Base-by-base conservation (phyloP, 2,329 filamentous ascomycete species). In the Calonectria pauciramosa region DNA sequence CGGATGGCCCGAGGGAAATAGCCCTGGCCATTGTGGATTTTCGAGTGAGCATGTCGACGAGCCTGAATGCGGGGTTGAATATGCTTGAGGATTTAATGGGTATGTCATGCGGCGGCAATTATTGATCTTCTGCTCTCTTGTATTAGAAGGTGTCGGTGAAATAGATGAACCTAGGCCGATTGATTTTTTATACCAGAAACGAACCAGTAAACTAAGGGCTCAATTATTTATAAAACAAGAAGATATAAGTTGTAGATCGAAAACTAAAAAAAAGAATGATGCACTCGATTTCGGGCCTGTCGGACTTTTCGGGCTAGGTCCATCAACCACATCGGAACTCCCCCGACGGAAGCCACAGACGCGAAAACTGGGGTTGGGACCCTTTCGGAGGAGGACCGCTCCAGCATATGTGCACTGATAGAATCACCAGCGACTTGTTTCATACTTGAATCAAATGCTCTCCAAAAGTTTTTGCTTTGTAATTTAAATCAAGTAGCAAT, bases 31-130 rank as follows among this genome's bases (percentile, higher is more conserved):
- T 26, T 71, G 69, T 28, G 69, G 69, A 4, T 66, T 67, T 51
- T 71, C 69, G 9, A 71, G 69, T 11, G 30, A 60, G 18, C 18
- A 59, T 28, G 69, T 71, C 30, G 63, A 67, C 4, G 69, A 71
- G 16, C 69, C 51, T 23, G 20, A 30, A n/a, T 8, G 18, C 10
- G 44, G 54, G 7, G 44, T 49, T 52, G 68, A 70, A 30, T 70
- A 70, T 28, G 44, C 52, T 13, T 65, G 26, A n/a, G 20, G 26
- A 8, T 20, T 16, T 30, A 30, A 18, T n/a, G 8, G 20, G 23
- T 1, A 64, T 8, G 13, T 26, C 2, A 36, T 28, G 3, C 20
- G 34, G 30, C 18, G 23, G 26, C 4, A 10, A 28, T 59, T 11
- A 16, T n/a, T 11, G n/a, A 23, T 18, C 2, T 47, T 47, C n/a